Conservation (phyloP, 2,329 filamentous ascomycete species). For the Phyllosticta citriasiana region DNA sequence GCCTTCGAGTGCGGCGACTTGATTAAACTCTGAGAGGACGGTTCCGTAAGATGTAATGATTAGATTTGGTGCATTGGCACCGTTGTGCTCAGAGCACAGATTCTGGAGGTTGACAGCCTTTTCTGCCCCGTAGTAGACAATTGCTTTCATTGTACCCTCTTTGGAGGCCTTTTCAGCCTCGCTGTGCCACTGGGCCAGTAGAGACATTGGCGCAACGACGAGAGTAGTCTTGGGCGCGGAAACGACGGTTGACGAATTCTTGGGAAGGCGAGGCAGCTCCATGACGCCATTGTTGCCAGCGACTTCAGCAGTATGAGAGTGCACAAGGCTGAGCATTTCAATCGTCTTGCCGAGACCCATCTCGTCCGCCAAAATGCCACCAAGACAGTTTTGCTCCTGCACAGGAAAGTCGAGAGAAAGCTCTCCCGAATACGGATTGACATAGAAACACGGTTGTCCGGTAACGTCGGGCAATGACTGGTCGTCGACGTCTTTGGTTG, state of each 20-base stretch:
- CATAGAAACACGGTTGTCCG: slow-evolving; percentile 69
- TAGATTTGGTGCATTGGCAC: slow-evolving; percentile 68
- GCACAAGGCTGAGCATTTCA: slow-evolving; percentile 91
- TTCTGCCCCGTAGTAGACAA: slow-evolving; percentile 88
- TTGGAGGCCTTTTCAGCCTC: slow-evolving; percentile 87
- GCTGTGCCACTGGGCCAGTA: slow-evolving; percentile 94
- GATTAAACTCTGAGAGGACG: slow-evolving; percentile 79
- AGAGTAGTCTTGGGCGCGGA: slow-evolving; percentile 80
- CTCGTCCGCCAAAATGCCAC: slow-evolving; percentile 87
- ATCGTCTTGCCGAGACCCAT: slow-evolving; percentile 99
- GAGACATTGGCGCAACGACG: slow-evolving; percentile 92
- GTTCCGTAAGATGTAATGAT: slow-evolving; percentile 94
- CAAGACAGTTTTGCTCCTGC: slow-evolving; percentile 89
- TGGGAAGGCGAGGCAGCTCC: slow-evolving; percentile 52
- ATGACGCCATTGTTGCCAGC: slow-evolving; percentile 36
- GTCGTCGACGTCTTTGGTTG: slow-evolving; percentile 76
- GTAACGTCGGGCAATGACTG: slow-evolving; percentile 57
- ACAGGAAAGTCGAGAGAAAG: slow-evolving; percentile 82
- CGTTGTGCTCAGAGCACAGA: slow-evolving; percentile 67
- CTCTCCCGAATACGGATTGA: slow-evolving; percentile 95
- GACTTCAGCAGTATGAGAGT: slow-evolving; percentile 62
- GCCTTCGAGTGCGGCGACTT: slow-evolving; percentile 57
- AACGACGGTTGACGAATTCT: slow-evolving; percentile 47
- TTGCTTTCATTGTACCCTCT: slow-evolving; percentile 67
- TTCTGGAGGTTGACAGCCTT: slow-evolving; percentile 69